Percentiles rank a stretch among this genome's conserved stretches.
These are phyloP conservation scores for Crithidia acanthocephali DNA, from an alignment of 208 protist genomes.

Conservation along the genomic window DNA sequence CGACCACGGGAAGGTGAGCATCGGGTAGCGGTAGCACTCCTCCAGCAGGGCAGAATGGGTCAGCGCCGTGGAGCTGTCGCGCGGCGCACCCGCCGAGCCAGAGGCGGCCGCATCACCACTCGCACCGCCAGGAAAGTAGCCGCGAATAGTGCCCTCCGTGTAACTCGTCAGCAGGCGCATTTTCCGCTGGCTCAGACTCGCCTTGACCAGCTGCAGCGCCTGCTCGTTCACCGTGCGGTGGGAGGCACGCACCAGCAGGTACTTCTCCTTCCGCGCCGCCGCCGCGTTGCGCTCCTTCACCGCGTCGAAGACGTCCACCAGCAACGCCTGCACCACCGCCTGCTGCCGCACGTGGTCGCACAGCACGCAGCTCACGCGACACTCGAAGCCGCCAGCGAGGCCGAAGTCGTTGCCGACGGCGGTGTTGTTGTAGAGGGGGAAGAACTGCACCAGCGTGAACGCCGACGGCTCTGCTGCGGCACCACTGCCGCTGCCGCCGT, in stretches of 20 bases:
- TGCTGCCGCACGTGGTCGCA: constrained; percentile 33
- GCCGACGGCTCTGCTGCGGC: not conserved
- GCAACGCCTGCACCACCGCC: constrained; percentile 23
- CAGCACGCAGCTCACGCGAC: constrained; percentile 75
- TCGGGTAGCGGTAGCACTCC: constrained; percentile 19
- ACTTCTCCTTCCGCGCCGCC: constrained; percentile 22
- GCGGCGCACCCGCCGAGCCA: not conserved
- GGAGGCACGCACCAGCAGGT: constrained; percentile 31
- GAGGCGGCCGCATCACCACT: not conserved
- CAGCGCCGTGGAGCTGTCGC: not conserved
- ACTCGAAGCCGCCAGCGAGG: constrained; percentile 71
- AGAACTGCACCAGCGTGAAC: constrained; percentile 72
- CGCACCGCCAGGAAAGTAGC: not conserved
- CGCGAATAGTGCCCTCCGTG: constrained; percentile 28
- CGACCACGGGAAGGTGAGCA: constrained; percentile 48
- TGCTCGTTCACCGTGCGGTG: constrained; percentile 34
- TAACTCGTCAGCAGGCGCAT: constrained; percentile 43
- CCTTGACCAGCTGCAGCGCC: constrained; percentile 46
- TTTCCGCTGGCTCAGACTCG: constrained; percentile 39
- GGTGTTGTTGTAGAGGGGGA: constrained; percentile 44
- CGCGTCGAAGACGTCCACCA: constrained; percentile 26
- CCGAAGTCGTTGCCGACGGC: constrained; percentile 23
- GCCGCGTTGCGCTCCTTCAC: constrained; percentile 28
- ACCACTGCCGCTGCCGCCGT: not conserved
- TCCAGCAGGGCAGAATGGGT: not conserved